Evolutionary conservation across 2,329 filamentous ascomycete genomes (phyloP).

Genomic region (Dothidotthia symphoricarpi): DNA sequence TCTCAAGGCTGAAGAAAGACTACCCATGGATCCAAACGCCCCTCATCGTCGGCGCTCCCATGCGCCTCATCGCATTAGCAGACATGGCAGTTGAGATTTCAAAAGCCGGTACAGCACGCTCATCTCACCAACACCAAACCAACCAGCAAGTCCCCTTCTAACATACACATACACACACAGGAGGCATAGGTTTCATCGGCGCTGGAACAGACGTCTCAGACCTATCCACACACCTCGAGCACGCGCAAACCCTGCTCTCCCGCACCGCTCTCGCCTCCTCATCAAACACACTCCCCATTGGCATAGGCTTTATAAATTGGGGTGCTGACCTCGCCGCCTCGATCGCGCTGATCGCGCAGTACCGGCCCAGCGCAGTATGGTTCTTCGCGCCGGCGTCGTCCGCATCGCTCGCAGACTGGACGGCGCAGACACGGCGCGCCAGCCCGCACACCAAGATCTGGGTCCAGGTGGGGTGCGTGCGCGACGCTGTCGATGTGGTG

Average conservation of each 20-base stretch:
- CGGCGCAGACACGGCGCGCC: conserved; percentile 27
- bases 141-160: too few relatives aligned
- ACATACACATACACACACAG: conserved; percentile 28
- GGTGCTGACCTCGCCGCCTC: conserved; percentile 46
- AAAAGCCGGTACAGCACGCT: conserved; percentile 44
- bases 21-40: conserved; percentile 62
- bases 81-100: conserved; percentile 61
- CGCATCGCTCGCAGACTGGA: conserved; percentile 38
- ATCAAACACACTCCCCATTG: conserved; percentile 49
- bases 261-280: conserved; percentile 6
- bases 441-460: conserved; percentile 51
- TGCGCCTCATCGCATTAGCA: conserved; percentile 61
- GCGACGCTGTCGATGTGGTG: conserved; percentile 53
- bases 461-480: conserved; percentile 62
- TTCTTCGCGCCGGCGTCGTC: conserved; percentile 55
- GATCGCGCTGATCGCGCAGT: conserved; percentile 52
- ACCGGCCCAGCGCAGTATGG: conserved; percentile 62
- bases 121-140: neutral
- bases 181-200: conserved; percentile 50
- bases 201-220: conserved; percentile 44
- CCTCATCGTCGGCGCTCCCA: conserved; percentile 63
- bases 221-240: conserved; percentile 31
- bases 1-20: conserved; percentile 29
- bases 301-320: conserved; percentile 63
- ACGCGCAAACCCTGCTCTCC: conserved; percentile 22